Evolutionary conservation across 179 eudicot genomes (phyloP).

Genomic region (Silene vulgaris): DNA sequence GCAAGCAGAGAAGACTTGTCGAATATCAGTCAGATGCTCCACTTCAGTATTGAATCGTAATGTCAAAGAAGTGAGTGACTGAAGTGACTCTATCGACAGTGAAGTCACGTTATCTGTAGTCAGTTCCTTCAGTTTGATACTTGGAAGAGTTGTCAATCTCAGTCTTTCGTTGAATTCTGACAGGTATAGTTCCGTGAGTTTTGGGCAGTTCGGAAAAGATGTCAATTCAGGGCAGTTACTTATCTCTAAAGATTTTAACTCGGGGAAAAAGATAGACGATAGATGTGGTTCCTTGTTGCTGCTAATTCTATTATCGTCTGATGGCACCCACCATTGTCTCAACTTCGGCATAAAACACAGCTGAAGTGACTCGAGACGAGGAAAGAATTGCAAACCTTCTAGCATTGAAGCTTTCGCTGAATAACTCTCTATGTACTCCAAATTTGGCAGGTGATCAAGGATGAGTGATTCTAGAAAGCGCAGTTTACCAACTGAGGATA

Average conservation of each 20-base stretch:
- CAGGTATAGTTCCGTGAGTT: neutral
- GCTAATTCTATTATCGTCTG: neutral
- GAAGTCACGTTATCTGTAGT: neutral
- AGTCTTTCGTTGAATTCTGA: neutral
- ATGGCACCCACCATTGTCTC: neutral
- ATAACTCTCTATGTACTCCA: neutral
- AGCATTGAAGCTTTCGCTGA: neutral
- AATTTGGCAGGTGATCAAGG: neutral
- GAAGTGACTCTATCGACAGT: constrained; percentile 9
- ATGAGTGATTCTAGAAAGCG: neutral
- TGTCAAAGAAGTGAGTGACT: neutral
- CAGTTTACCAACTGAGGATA: neutral
- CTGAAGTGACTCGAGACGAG: neutral
- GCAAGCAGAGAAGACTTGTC: constrained; percentile 4
- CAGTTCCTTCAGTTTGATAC: neutral
- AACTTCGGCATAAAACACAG: neutral
- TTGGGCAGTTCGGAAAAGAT: constrained; percentile 16
- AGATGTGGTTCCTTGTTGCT: neutral
- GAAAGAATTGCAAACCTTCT: neutral
- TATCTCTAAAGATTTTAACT: neutral
- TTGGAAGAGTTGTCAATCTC: too few species aligned
- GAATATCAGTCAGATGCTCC: neutral
- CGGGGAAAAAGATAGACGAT: neutral
- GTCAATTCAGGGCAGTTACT: neutral
- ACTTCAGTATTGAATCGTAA: neutral